A percentile compares a stretch with the other conserved stretches of the same genome.
These are phyloP conservation scores for Acacia crassicarpa DNA, from an alignment of 306 rosid genomes.

Conservation along the genomic window DNA sequence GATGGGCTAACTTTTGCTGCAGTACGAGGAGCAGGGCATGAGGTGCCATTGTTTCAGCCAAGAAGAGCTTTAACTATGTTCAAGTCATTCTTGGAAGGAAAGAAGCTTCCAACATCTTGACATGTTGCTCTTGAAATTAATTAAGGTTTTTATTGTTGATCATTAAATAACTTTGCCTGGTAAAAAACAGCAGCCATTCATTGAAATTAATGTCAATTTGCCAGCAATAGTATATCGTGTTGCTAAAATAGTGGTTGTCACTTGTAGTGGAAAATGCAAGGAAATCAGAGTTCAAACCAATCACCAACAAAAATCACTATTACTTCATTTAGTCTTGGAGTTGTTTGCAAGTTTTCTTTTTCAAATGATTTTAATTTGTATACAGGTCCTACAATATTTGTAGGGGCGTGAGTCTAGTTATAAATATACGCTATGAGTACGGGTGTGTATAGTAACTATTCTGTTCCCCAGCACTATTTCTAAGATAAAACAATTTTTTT, in stretches of 20 bases:
- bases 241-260: background rate
- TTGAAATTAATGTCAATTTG: background rate
- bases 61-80: conserved; percentile 52
- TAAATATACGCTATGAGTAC: too few relatives aligned
- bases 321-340: background rate
- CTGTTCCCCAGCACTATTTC: too few relatives aligned
- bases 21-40: conserved; percentile 74
- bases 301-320: background rate
- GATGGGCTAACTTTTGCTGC: conserved; percentile 66
- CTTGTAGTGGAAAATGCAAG: background rate
- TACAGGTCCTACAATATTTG: background rate
- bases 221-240: background rate
- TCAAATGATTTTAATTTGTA: background rate
- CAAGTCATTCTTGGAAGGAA: conserved; percentile 58
- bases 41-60: conserved; percentile 65
- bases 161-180: background rate
- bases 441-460: too few relatives aligned
- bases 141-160: background rate
- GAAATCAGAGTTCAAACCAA: background rate
- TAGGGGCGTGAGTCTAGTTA: background rate
- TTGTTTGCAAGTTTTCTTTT: too few relatives aligned
- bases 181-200: background rate
- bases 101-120: conserved; percentile 53
- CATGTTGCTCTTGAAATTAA: background rate
- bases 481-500: too few relatives aligned